Base-by-base conservation (phyloP, 768 basidiomycete species). In the Mycena capillaripes region DNA sequence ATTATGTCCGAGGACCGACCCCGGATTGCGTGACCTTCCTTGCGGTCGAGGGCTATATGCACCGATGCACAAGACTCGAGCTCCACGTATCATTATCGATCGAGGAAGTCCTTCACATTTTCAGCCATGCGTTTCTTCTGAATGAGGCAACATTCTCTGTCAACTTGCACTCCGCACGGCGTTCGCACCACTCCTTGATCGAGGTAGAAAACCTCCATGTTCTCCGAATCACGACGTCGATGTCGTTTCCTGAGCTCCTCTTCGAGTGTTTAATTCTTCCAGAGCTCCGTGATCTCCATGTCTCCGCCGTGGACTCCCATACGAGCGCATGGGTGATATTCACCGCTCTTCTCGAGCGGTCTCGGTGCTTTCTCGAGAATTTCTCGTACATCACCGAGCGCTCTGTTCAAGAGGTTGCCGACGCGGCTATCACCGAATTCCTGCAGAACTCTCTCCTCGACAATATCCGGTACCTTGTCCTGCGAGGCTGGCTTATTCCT, bases 21-120 rank as follows among this genome's bases (percentile, higher is more conserved):
- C 50, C 36, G n/a, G 63, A 65, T 25, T 65, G 42, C 52, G 40
- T 32, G 52, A 14, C 63, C 12, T 65, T 55, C 27, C 50, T 65
- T n/a, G 42, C 38, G 16, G 38, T 65, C 50, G 63, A 65, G 25
- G 50, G 52, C 34, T 65, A 40, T 29, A 19, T 65, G 52, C 63
- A 65, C 12, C 34, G 36, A 6, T 65, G 63, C 63, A 55, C 63
- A 8, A 55, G 25, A 36, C 36, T 65, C 25, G 52, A 65, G 23
- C 27, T 65, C 3, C 12, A 53, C 36, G 14, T 65, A 32, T 5
- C 63, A 4, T 36, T 64, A n/a, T 9, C 50, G 0, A 52, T 23
- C 16, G 34, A 16, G 19, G 12, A 42, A 14, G 14, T 65, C 36
- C 9, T 53, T 11, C 25, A 29, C 5, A 25, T 64, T 17, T 21